Conservation (phyloP, 306 rosid genomes). For the Castanopsis chinensis region DNA sequence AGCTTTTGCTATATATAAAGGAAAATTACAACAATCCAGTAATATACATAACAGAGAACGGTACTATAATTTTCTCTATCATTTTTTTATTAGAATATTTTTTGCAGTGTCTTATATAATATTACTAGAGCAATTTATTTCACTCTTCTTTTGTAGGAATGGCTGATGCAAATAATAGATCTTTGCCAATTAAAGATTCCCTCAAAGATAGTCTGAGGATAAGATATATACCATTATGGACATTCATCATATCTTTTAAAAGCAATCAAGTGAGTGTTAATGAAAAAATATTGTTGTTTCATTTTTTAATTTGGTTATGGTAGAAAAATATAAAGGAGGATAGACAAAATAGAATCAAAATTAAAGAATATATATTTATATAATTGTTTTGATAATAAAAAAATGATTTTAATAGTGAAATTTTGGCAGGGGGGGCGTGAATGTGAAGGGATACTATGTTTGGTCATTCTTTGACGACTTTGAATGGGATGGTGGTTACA, state of each 20-base stretch:
- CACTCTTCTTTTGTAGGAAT: constrained; percentile 30
- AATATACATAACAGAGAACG: constrained; percentile 60
- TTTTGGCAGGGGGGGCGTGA: constrained; percentile 30
- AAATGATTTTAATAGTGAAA: neutral
- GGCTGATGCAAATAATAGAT: constrained; percentile 42
- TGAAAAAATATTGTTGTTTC: no score
- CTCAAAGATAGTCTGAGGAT: constrained; percentile 44
- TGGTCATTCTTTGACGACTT: constrained; percentile 55
- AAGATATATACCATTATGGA: constrained; percentile 35
- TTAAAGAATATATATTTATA: no score
- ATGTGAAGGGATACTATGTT: neutral
- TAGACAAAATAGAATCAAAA: no score
- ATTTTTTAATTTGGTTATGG: no score
- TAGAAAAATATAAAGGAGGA: no score
- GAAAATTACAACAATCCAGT: constrained; percentile 38
- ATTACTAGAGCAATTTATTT: neutral
- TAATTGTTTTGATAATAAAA: no score
- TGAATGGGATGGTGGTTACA: constrained; percentile 57
- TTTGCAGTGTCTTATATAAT: neutral
- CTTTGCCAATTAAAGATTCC: constrained; percentile 32
- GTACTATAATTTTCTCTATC: constrained; percentile 13
- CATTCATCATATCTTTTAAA: constrained; percentile 43
- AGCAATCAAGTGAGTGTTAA: constrained; percentile 48
- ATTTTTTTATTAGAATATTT: neutral
- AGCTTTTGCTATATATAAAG: constrained; percentile 29